Base-by-base conservation (phyloP, 2,329 filamentous ascomycete species). In the Arthrobotrys sphaeroides region DNA sequence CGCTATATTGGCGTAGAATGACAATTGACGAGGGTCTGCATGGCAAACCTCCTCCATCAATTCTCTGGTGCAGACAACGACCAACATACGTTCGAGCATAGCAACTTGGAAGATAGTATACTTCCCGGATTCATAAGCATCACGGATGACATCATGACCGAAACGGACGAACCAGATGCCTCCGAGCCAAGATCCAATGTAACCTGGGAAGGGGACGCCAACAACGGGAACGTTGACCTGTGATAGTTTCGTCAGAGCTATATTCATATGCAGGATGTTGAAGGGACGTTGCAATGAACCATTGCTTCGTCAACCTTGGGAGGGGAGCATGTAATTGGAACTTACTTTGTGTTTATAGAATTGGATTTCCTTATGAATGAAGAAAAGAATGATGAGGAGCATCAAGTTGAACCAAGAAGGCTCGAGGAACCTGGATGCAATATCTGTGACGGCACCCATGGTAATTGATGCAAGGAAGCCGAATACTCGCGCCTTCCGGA, bases 31-130 rank as follows among this genome's bases (percentile, higher is more conserved):
- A 13, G 66, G 59, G 20, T 70, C 65, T 18, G 73, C 73, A 20
- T 59, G 36, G 22, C 49, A 72, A 12, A 77, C 26, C 28, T 77
- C 73, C 16, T 72, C 60, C 26, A 77, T 77, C 43, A 77, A 38
- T 0, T 67, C 73, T 43, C 66, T 53, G 2, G 73, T 72, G 12
- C 64, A 65, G 16, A 72, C 73, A 9, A 77, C 16, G 1, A 77
- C 66, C 9, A 77, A 51, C 73, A 77, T 77, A 9, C 73, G 45
- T 26, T 77, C 73, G 9, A 77, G 33, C 73, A 77, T 77, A 10
- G 73, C 51, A 6, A 72, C 73, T 18, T 77, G 73, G 53, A 77
- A 77, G 18, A 62, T 43, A 4, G 60, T 55, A 16, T 77, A 67
- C 28, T 67, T 69, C 36, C 55, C 33, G 47, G 66, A 61, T 9